These are phyloP conservation scores for Aaosphaeria pasadenensis DNA, from an alignment of 2,329 filamentous ascomycete genomes.

Conservation along the genomic window DNA sequence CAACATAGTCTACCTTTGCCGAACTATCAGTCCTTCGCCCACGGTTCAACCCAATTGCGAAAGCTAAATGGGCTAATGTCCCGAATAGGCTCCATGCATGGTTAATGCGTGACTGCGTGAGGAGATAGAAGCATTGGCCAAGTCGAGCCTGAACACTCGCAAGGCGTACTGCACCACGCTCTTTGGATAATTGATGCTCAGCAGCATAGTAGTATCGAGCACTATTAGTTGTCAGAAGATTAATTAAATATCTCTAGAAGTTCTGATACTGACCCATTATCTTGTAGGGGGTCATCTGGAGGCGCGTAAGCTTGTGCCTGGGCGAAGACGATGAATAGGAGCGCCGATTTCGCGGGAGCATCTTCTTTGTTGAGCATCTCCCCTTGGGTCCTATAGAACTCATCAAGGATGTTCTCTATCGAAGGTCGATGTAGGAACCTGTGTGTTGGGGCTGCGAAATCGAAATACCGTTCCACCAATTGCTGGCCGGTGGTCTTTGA, in stretches of 20 bases:
- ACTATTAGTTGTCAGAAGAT: constrained; percentile 9
- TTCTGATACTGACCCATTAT: constrained; percentile 18
- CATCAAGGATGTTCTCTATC: constrained; percentile 44
- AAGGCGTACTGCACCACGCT: constrained; percentile 53
- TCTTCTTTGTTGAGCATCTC: constrained; percentile 40
- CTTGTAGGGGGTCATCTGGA: constrained; percentile 18
- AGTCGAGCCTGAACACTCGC: constrained; percentile 58
- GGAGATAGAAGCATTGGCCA: constrained; percentile 57
- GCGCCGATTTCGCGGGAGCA: constrained; percentile 42
- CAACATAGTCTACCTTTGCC: constrained; percentile 42
- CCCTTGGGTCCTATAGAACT: constrained; percentile 47
- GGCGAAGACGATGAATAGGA: constrained; percentile 54
- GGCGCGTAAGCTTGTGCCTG: constrained; percentile 47
- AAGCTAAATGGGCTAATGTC: constrained; percentile 53
- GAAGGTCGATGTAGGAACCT: constrained; percentile 56
- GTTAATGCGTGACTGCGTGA: constrained; percentile 59
- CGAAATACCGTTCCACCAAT: constrained; percentile 56
- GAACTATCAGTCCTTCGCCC: constrained; percentile 31
- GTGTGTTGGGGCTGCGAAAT: constrained; percentile 60
- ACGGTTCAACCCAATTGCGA: constrained; percentile 45
- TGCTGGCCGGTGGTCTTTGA: constrained; percentile 42
- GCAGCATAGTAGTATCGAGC: constrained; percentile 44
- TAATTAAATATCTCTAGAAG: no score
- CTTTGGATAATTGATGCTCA: constrained; percentile 45
- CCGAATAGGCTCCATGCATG: constrained; percentile 62